A percentile compares a stretch with the other conserved stretches of the same genome.
phyloP scores from a whole-genome alignment of 306 rosid species.

The Quercus rubra region DNA sequence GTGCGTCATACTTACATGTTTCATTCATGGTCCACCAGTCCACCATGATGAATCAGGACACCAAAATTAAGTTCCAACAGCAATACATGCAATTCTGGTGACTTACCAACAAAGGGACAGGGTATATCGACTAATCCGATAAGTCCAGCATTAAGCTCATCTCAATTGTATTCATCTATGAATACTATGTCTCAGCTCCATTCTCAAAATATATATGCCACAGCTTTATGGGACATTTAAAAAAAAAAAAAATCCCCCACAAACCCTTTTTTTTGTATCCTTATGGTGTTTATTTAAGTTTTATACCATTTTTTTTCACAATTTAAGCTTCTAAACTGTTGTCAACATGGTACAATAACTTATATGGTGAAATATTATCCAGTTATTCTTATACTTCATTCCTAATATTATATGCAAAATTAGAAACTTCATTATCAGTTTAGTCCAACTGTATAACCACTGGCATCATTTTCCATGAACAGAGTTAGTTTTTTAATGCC shows the following conservation, averaged over 20 bases:
- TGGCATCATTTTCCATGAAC: no score
- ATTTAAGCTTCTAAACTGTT: neutral
- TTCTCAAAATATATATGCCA: no score
- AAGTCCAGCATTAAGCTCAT: neutral
- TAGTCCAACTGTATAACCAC: no score
- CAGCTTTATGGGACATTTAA: neutral
- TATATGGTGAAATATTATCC: neutral
- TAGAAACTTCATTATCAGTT: no score
- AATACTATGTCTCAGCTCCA: no score
- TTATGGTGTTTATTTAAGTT: neutral
- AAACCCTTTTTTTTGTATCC: neutral
- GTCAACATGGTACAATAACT: neutral
- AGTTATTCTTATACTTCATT: neutral
- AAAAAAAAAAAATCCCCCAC: neutral
- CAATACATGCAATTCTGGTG: neutral
- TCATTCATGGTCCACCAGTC: neutral
- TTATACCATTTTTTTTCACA: neutral
- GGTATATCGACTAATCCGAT: neutral
- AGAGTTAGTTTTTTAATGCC: no score
- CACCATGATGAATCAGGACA: neutral
- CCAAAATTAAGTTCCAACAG: neutral
- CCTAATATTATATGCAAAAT: neutral
- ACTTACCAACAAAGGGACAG: neutral
- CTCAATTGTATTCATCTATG: no score
- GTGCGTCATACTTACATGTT: neutral